These are phyloP conservation scores for Coniochaeta prunicola DNA, from an alignment of 2,329 filamentous ascomycete genomes.

Conservation along the genomic window DNA sequence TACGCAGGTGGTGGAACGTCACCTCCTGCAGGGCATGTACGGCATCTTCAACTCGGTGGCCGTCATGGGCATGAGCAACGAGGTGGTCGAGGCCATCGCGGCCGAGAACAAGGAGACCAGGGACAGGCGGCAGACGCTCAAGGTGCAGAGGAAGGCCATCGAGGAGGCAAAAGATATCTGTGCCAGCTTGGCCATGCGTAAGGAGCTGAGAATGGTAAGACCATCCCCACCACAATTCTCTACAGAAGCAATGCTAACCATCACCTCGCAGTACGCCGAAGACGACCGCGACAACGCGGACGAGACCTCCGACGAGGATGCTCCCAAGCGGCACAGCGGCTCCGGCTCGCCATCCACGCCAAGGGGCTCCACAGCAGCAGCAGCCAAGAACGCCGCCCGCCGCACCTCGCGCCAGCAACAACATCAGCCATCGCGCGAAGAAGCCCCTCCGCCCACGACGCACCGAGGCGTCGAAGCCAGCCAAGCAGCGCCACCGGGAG, in stretches of 20 bases:
- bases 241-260: neutral
- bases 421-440: constrained; percentile 1
- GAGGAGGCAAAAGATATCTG: constrained; percentile 43
- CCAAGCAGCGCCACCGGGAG: constrained; percentile 4
- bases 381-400: constrained; percentile 1
- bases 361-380: neutral
- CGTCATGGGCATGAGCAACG: constrained; percentile 37
- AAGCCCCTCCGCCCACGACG: constrained; percentile 4
- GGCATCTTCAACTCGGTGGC: constrained; percentile 45
- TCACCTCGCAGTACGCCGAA: constrained; percentile 15
- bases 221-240: neutral
- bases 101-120: constrained; percentile 47
- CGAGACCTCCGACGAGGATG: constrained; percentile 20
- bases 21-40: constrained; percentile 43
- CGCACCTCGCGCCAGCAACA: neutral
- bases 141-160: constrained; percentile 40
- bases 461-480: constrained; percentile 1
- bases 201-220: constrained; percentile 32
- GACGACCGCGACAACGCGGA: constrained; percentile 16
- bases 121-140: constrained; percentile 38
- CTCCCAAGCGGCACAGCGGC: constrained; percentile 7
- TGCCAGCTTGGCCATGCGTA: constrained; percentile 43
- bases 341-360: neutral
- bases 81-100: constrained; percentile 40
- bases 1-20: constrained; percentile 43